These are phyloP conservation scores for Phialophora tarda DNA, from an alignment of 2,329 filamentous ascomycete genomes.

Conservation along the genomic window DNA sequence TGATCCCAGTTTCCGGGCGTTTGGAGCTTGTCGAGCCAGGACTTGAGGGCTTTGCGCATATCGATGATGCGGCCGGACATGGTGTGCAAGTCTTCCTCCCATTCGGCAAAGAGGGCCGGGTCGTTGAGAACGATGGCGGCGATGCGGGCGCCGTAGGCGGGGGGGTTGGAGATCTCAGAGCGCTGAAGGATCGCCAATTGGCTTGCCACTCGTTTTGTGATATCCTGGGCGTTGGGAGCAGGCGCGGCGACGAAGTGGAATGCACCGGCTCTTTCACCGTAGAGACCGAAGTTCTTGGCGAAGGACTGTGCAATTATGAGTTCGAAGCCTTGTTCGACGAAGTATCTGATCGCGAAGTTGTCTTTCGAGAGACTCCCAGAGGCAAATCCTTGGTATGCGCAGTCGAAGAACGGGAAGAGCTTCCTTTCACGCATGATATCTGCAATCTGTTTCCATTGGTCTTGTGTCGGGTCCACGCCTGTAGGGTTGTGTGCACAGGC, in stretches of 20 bases:
- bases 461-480: slow-evolving; percentile 89
- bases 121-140: slow-evolving; percentile 86
- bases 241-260: slow-evolving; percentile 90
- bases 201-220: slow-evolving; percentile 71
- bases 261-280: slow-evolving; percentile 92
- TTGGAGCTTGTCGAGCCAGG: slow-evolving; percentile 79
- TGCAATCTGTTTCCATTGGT: slow-evolving; percentile 93
- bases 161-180: slow-evolving; percentile 96
- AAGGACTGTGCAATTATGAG: slow-evolving; percentile 65
- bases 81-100: slow-evolving; percentile 87
- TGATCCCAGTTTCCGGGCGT: slow-evolving; percentile 95
- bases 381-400: slow-evolving; percentile 92
- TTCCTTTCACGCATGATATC: slow-evolving; percentile 73
- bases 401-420: slow-evolving; percentile 98
- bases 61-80: slow-evolving; percentile 95
- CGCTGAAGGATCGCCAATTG: slow-evolving; percentile 94
- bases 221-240: slow-evolving; percentile 66
- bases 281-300: slow-evolving; percentile 76
- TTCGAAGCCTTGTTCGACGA: slow-evolving; percentile 87
- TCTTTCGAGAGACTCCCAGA: slow-evolving; percentile 86
- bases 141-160: slow-evolving; percentile 90
- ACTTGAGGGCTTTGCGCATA: slow-evolving; percentile 81
- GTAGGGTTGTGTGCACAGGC: slow-evolving; percentile 98
- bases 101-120: slow-evolving; percentile 78
- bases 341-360: slow-evolving; percentile 91